A percentile compares a stretch with the other conserved stretches of the same genome.
Conservation (phyloP, 352 stramenopile species). For the Plasmopara halstedii region DNA sequence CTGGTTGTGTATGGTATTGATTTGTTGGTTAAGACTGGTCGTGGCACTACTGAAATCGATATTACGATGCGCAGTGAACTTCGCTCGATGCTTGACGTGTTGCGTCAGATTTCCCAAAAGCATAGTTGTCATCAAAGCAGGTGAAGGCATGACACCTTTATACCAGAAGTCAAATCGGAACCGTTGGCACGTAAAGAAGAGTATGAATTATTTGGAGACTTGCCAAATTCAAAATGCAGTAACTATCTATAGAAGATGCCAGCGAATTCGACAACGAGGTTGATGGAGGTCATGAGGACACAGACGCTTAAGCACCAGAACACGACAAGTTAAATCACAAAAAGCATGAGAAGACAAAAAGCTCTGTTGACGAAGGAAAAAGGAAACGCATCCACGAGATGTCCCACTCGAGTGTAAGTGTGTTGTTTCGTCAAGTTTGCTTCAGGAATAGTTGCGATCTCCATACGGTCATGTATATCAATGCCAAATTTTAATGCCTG, state of each 20-base stretch:
- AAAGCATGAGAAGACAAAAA: conserved; percentile 18
- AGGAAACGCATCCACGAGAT: conserved; percentile 19
- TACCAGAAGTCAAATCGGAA: conserved; percentile 19
- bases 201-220: conserved; percentile 66
- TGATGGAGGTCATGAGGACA: conserved; percentile 21
- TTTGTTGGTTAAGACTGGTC: conserved; percentile 52
- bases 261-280: conserved; percentile 15
- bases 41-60: conserved; percentile 61
- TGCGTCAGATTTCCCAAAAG: conserved; percentile 25
- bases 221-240: conserved; percentile 59
- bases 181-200: conserved; percentile 74
- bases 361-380: conserved; percentile 34
- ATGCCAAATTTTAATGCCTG: conserved; percentile 65
- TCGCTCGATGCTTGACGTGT: conserved; percentile 70
- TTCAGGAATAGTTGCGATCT: conserved; percentile 61
- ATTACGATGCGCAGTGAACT: conserved; percentile 77
- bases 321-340: conserved; percentile 11
- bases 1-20: conserved; percentile 74
- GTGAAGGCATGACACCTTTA: conserved; percentile 11
- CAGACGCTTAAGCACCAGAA: conserved; percentile 19
- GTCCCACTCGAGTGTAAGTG: conserved; percentile 60
- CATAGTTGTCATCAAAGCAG: conserved; percentile 14
- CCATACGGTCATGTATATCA: conserved; percentile 77
- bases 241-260: conserved; percentile 52
- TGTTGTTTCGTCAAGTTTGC: conserved; percentile 59